Evolutionary conservation across 768 basidiomycete genomes (phyloP), one percentile per base, ranked within the genome.

Genomic region (Suillus cothurnatus): DNA sequence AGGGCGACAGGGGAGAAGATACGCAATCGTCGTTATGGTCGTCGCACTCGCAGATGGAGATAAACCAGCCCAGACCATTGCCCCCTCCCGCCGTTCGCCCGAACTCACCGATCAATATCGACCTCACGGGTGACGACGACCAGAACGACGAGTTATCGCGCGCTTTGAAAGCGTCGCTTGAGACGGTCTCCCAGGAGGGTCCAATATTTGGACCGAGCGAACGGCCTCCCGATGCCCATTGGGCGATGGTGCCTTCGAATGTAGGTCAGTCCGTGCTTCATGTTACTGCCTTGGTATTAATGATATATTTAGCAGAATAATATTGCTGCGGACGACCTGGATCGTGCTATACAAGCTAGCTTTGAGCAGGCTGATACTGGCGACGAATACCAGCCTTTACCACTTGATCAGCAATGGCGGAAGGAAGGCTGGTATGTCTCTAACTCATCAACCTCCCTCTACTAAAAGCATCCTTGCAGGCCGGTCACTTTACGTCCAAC

Each of bases 311-410:
- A 81, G 81, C 77, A 74, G 64, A 72, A 67, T 62, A 74, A 62
- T 23, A 67, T 77, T 38, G 77, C 83, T 26, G 81, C 81, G 2
- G 81, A 81, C 28, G 58, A 59, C 19, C 58, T 92, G 75, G 87
- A 85, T 68, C 86, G 87, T 32, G 91, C 90, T 1, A 91, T 93
- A 50, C 85, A 89, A 74, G 90, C 86, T 6, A 91, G 90, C 72
- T 77, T 92, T 63, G 81, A 86, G 23, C 72, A 77, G 28, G 63
- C 66, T 59, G 84, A 85, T 23, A 82, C 86, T 67, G 74, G 77
- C 28, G 78, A 82, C 31, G 87, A 88, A 4, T 78, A 81, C 41
- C 86, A 87, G 59, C 79, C 82, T 28, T 77, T 83, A 41, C 84
- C 87, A 0, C 69, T 85, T 4, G 84, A 88, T 62, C 78, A 87